A percentile compares a stretch with the other conserved stretches of the same genome.
These are phyloP conservation scores for Digitaria exilis DNA, from an alignment of 202 grass and related monocot genomes.

Conservation along the genomic window DNA sequence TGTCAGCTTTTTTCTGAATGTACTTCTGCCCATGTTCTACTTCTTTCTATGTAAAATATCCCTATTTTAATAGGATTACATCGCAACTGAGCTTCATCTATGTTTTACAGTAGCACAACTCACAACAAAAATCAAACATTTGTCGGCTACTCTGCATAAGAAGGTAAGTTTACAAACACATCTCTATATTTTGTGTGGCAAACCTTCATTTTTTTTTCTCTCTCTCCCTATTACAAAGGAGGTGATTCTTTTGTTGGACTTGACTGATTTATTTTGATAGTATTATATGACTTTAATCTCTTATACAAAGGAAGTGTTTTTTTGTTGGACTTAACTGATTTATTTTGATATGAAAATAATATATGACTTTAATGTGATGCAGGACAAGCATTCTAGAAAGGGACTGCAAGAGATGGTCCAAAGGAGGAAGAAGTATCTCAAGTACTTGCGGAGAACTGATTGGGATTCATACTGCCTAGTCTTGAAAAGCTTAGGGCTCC, in stretches of 20 bases:
- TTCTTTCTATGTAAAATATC: neutral
- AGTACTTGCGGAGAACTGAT: slow-evolving; percentile 85
- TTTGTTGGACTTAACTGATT: neutral
- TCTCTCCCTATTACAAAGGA: neutral
- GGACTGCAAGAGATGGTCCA: slow-evolving; percentile 92
- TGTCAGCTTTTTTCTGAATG: neutral
- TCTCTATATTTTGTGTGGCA: neutral
- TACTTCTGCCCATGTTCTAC: neutral
- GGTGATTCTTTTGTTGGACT: neutral
- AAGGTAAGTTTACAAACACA: slow-evolving; percentile 54
- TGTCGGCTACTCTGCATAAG: slow-evolving; percentile 76
- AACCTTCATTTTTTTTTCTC: neutral
- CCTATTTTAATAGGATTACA: neutral
- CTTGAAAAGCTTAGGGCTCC: slow-evolving; percentile 69
- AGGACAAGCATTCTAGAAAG: slow-evolving; percentile 95
- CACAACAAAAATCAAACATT: slow-evolving; percentile 95
- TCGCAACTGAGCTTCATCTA: neutral
- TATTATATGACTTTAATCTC: neutral
- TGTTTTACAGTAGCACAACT: slow-evolving; percentile 69
- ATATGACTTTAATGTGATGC: neutral
- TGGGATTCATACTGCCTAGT: slow-evolving; percentile 90
- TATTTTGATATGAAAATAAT: neutral
- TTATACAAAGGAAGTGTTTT: neutral
- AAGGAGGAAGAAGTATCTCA: slow-evolving; percentile 88
- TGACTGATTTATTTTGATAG: neutral